Percentiles rank a stretch among this genome's conserved stretches.
phyloP scores from a whole-genome alignment of 139 green algal species.

The Parachlorella kessleri region DNA sequence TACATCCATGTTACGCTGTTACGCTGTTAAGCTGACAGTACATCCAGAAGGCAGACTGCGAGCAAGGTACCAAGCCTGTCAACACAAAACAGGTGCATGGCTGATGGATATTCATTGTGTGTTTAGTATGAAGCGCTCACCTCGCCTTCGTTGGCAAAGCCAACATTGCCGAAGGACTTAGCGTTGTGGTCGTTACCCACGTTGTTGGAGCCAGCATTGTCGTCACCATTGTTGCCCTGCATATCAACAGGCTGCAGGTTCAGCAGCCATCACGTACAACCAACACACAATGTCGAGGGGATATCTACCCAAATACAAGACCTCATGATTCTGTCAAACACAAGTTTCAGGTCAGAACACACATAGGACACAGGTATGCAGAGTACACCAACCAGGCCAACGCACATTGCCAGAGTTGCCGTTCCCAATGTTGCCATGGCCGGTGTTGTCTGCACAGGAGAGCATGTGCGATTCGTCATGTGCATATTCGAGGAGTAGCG shows the following conservation, averaged over 20 bases:
- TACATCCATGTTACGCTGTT: not conserved
- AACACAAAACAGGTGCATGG: not conserved
- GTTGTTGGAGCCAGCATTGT: not conserved
- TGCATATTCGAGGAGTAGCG: no score
- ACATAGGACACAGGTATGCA: no score
- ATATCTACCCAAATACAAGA: no score
- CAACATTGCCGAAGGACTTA: not conserved
- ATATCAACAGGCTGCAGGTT: no score
- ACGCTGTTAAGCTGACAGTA: not conserved
- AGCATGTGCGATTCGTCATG: no score
- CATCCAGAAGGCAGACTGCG: not conserved
- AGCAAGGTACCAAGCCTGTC: not conserved
- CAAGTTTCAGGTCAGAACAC: no score
- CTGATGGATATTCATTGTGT: not conserved
- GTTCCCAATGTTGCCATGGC: not conserved
- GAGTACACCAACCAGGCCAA: no score
- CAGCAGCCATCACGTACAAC: no score
- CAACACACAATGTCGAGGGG: no score
- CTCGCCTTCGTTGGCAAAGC: not conserved
- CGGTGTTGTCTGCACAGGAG: not conserved
- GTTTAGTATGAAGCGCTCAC: not conserved
- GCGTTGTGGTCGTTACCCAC: not conserved
- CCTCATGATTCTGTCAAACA: no score
- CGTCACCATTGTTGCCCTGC: not conserved
- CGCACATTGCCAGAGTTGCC: conserved; percentile 1